Percentiles rank a stretch among this genome's conserved stretches.
These are phyloP conservation scores for Aegilops speltoides DNA, from an alignment of 176 grass and related monocot species.

Conservation along the genomic window DNA sequence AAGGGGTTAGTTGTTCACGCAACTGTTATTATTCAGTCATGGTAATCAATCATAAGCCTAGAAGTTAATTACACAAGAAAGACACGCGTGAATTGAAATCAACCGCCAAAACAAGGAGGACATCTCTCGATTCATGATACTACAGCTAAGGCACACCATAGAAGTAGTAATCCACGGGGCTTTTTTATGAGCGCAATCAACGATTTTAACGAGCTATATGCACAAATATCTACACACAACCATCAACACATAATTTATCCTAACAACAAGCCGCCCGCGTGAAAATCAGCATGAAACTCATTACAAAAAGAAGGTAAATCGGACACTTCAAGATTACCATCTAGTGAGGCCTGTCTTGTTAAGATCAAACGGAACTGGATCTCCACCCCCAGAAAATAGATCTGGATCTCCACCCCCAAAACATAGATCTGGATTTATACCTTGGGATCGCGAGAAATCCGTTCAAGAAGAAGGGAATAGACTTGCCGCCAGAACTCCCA, in stretches of 20 bases:
- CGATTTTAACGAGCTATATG: neutral
- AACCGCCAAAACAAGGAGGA: neutral
- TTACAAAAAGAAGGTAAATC: too few relatives aligned
- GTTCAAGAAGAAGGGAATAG: neutral
- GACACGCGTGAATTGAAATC: neutral
- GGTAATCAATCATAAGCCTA: neutral
- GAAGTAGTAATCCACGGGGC: neutral
- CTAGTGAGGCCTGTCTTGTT: too few relatives aligned
- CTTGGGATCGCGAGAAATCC: too few relatives aligned
- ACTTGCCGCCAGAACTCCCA: neutral
- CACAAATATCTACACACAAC: neutral
- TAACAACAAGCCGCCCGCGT: neutral
- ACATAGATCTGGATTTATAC: neutral
- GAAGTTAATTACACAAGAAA: neutral
- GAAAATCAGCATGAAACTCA: too few relatives aligned
- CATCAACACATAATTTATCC: neutral
- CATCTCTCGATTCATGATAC: neutral
- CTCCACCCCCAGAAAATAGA: neutral
- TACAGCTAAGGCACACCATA: neutral
- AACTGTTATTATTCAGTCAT: neutral
- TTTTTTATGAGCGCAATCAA: too few relatives aligned
- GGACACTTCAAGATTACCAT: too few relatives aligned
- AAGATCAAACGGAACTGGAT: neutral
- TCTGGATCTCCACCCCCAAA: neutral
- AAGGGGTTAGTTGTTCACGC: neutral